phyloP scores from a whole-genome alignment of 805 yeast species.

The Kodamaea laetipori region DNA sequence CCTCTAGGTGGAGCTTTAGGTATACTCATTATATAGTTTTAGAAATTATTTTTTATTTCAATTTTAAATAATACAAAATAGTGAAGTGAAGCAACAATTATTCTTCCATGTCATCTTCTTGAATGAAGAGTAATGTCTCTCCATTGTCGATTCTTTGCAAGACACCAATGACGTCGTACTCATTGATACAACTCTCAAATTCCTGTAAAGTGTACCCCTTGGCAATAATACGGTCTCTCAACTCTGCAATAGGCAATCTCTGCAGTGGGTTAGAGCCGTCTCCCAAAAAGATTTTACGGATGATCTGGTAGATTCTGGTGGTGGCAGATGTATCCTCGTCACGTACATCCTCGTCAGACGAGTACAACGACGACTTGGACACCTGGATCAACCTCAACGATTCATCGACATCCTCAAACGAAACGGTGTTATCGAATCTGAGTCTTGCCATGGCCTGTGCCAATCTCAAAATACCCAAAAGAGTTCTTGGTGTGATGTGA shows the following conservation, averaged over 20 bases:
- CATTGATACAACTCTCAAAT: conserved; percentile 70
- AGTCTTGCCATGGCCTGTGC: conserved; percentile 93
- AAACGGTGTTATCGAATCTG: conserved; percentile 74
- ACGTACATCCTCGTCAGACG: conserved; percentile 42
- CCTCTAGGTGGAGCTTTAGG: too few species aligned
- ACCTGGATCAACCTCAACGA: conserved; percentile 85
- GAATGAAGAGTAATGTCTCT: conserved; percentile 59
- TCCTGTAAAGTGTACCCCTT: conserved; percentile 85
- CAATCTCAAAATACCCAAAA: conserved; percentile 86
- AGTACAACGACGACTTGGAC: conserved; percentile 78
- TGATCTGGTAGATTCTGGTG: conserved; percentile 70
- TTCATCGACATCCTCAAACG: conserved; percentile 86
- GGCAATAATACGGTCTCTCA: conserved; percentile 67
- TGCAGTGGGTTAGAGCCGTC: conserved; percentile 30
- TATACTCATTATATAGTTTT: too few species aligned
- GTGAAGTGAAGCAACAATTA: not conserved
- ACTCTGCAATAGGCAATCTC: conserved; percentile 44
- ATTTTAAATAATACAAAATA: conserved; percentile 2
- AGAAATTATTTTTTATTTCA: too few species aligned
- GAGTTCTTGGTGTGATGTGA: conserved; percentile 94
- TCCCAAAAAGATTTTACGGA: conserved; percentile 56
- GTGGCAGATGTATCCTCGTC: conserved; percentile 64
- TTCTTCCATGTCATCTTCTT: conserved; percentile 30
- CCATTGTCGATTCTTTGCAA: conserved; percentile 79
- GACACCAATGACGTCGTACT: conserved; percentile 69